Percentiles rank a stretch among this genome's conserved stretches.
Conservation (phyloP, 2,329 filamentous ascomycete species). For the Ascomycota sp. region DNA sequence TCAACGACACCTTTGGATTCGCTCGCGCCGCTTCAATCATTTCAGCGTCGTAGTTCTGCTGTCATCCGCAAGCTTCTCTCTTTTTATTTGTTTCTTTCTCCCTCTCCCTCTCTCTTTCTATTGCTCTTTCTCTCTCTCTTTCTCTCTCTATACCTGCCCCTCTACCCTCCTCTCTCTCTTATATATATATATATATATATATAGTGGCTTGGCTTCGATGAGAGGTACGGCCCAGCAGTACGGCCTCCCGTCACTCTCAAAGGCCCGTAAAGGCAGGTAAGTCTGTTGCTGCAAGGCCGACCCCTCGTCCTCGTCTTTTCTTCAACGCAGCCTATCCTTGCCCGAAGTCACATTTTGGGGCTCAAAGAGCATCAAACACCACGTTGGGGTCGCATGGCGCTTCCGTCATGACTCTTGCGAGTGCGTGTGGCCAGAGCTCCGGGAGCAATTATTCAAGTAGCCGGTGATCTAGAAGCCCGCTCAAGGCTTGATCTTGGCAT, state of each 20-base stretch:
- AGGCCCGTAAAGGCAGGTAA: slow-evolving; percentile 1
- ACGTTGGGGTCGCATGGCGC: neutral
- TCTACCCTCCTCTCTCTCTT: too few relatives aligned
- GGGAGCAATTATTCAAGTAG: neutral
- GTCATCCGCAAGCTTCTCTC: too few relatives aligned
- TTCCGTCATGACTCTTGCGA: neutral
- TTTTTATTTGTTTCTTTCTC: too few relatives aligned
- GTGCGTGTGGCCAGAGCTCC: neutral
- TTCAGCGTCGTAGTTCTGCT: too few relatives aligned
- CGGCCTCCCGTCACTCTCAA: neutral
- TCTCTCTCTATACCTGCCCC: too few relatives aligned
- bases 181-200: too few relatives aligned
- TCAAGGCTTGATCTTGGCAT: neutral
- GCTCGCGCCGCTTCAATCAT: too few relatives aligned
- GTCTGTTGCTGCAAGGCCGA: neutral
- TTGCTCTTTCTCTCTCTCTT: too few relatives aligned
- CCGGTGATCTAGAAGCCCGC: neutral
- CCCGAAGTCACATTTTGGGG: neutral
- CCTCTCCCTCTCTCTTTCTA: too few relatives aligned
- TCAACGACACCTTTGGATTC: too few relatives aligned
- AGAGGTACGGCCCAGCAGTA: neutral
- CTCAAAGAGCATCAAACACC: neutral
- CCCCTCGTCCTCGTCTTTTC: neutral
- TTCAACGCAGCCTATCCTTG: neutral
- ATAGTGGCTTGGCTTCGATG: too few relatives aligned